These are phyloP conservation scores for Hymenoscyphus fructigenus DNA, from an alignment of 2,329 filamentous ascomycete species.

Conservation along the genomic window DNA sequence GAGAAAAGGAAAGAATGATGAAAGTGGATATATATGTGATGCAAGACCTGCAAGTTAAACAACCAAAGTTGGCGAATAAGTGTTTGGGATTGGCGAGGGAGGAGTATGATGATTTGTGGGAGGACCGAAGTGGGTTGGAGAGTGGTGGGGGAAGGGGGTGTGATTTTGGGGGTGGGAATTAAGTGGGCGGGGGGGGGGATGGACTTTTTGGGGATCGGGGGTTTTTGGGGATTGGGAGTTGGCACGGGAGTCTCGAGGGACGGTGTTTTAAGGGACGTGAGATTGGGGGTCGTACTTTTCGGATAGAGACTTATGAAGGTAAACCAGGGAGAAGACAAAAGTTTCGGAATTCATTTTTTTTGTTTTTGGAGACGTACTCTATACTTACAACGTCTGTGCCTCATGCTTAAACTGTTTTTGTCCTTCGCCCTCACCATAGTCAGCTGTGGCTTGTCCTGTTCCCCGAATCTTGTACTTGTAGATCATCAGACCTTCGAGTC, in stretches of 20 bases:
- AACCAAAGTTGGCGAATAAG: background rate
- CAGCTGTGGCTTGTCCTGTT: slow-evolving; percentile 74
- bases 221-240: no score
- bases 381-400: slow-evolving; percentile 45
- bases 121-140: background rate
- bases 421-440: slow-evolving; percentile 67
- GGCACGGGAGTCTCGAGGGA: no score
- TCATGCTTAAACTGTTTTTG: slow-evolving; percentile 61
- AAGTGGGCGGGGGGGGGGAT: no score
- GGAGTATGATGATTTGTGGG: background rate
- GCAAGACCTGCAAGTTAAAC: background rate
- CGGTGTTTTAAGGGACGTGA: no score
- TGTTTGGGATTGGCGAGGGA: background rate
- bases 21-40: background rate
- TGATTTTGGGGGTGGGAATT: background rate
- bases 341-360: background rate
- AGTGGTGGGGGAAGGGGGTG: background rate
- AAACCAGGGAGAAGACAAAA: background rate
- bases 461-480: slow-evolving; percentile 95
- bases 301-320: background rate
- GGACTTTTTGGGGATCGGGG: no score
- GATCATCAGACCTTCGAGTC: slow-evolving; percentile 90
- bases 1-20: background rate
- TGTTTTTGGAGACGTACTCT: slow-evolving; percentile 1
- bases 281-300: background rate